Evolutionary conservation across 306 rosid species (phyloP).

Genomic region (Rosa lucieae): DNA sequence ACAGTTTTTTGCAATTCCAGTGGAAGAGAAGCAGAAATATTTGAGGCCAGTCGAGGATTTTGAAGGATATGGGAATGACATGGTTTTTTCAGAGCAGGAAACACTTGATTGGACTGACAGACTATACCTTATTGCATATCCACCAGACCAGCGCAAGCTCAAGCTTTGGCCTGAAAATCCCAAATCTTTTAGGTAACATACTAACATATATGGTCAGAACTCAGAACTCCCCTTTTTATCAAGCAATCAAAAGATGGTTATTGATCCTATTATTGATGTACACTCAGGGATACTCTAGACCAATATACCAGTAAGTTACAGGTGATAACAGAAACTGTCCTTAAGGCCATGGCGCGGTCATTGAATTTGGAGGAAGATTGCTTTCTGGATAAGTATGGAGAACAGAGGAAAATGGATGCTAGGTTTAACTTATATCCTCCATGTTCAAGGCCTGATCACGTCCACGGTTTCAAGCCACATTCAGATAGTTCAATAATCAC

Average conservation of each 20-base stretch:
- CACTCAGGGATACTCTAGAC: background rate
- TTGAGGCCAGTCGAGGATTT: background rate
- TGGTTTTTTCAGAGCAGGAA: background rate
- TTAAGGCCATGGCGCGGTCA: background rate
- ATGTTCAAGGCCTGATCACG: background rate
- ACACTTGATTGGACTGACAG: background rate
- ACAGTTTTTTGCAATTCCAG: background rate
- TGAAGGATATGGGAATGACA: background rate
- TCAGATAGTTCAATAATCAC: constrained; percentile 22
- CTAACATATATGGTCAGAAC: background rate
- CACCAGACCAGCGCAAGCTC: background rate
- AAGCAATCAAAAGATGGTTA: background rate
- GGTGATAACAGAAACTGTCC: background rate
- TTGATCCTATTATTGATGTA: background rate
- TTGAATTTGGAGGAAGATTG: background rate
- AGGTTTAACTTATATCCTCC: background rate
- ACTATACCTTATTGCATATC: background rate
- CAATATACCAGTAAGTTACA: background rate
- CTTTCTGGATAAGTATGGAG: background rate
- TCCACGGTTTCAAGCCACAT: constrained; percentile 20
- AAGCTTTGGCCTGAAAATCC: background rate
- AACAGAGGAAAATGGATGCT: background rate
- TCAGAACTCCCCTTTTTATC: background rate
- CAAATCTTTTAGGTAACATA: background rate
- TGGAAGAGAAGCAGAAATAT: background rate